phyloP scores from a whole-genome alignment of 768 basidiomycete genomes.

The Piloderma croceum region DNA sequence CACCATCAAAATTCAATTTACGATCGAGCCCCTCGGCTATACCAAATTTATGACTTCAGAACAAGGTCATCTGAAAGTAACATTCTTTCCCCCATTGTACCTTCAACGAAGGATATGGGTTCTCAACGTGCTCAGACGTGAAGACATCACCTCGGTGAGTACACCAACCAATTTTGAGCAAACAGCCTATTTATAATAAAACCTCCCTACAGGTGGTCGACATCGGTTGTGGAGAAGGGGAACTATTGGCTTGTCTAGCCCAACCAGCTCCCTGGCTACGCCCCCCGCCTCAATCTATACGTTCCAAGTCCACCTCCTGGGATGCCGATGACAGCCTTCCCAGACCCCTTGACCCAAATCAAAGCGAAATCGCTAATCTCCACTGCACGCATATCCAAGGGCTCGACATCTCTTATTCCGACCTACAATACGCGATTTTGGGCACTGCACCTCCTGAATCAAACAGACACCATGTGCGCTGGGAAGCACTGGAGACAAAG shows the following conservation, averaged over 20 bases:
- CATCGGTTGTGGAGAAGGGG: constrained; percentile 80
- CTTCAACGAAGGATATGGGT: constrained; percentile 72
- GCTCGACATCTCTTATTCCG: constrained; percentile 54
- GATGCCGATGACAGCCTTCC: constrained; percentile 13
- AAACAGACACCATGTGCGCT: constrained; percentile 38
- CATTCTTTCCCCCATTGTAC: constrained; percentile 62
- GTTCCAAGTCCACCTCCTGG: not conserved
- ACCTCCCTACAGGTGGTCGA: constrained; percentile 56
- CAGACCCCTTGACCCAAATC: constrained; percentile 12
- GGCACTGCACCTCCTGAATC: constrained; percentile 27
- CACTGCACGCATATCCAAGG: constrained; percentile 56
- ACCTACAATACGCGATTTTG: constrained; percentile 51
- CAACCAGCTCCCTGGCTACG: constrained; percentile 71
- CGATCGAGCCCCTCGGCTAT: constrained; percentile 1
- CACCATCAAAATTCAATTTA: not conserved
- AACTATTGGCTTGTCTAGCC: constrained; percentile 61
- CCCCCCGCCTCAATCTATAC: constrained; percentile 29
- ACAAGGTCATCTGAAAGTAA: constrained; percentile 52
- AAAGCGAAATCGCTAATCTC: constrained; percentile 49
- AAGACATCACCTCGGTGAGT: constrained; percentile 35
- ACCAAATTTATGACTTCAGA: too few relatives aligned
- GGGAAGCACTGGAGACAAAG: constrained; percentile 61
- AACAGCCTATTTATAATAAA: constrained; percentile 2
- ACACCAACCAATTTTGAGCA: too few relatives aligned
- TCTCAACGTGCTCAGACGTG: constrained; percentile 53